These are phyloP conservation scores for Ogataea haglerorum DNA, from an alignment of 805 yeast species.

Conservation along the genomic window DNA sequence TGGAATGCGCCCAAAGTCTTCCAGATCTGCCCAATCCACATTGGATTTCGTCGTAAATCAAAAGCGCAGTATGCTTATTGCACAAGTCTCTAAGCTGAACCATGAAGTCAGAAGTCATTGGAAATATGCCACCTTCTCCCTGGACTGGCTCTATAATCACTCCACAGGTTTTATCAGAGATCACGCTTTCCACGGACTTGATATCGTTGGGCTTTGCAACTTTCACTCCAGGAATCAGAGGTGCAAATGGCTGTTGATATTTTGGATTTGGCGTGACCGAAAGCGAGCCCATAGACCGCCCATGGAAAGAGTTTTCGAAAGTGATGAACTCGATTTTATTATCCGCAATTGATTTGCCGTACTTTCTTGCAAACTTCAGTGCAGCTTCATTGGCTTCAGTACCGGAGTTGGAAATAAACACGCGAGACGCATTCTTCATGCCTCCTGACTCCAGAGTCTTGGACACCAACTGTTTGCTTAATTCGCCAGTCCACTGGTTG, in stretches of 20 bases:
- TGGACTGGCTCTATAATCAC: slow-evolving; percentile 96
- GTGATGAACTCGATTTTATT: slow-evolving; percentile 75
- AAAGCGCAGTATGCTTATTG: slow-evolving; percentile 61
- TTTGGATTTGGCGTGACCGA: slow-evolving; percentile 91
- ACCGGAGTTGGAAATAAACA: slow-evolving; percentile 59
- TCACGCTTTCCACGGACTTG: slow-evolving; percentile 51
- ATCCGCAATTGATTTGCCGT: slow-evolving; percentile 55
- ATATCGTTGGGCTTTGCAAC: slow-evolving; percentile 63
- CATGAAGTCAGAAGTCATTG: slow-evolving; percentile 62
- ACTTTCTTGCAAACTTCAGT: slow-evolving; percentile 67
- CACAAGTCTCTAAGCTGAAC: slow-evolving; percentile 64
- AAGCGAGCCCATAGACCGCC: slow-evolving; percentile 90
- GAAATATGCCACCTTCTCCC: slow-evolving; percentile 94
- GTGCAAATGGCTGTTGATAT: slow-evolving; percentile 87
- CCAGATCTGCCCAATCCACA: slow-evolving; percentile 96
- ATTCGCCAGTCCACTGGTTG: slow-evolving; percentile 78
- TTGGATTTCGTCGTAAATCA: slow-evolving; percentile 94
- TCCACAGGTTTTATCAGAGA: slow-evolving; percentile 73
- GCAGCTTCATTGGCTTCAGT: slow-evolving; percentile 62
- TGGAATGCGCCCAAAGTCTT: slow-evolving; percentile 85
- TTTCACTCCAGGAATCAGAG: slow-evolving; percentile 85
- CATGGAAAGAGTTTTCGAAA: slow-evolving; percentile 91
- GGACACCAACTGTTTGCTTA: slow-evolving; percentile 67
- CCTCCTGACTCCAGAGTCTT: slow-evolving; percentile 73
- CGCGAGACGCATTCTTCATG: slow-evolving; percentile 74